These are phyloP conservation scores for Teunomyces funiuensis DNA, from an alignment of 805 yeast species.

Conservation along the genomic window DNA sequence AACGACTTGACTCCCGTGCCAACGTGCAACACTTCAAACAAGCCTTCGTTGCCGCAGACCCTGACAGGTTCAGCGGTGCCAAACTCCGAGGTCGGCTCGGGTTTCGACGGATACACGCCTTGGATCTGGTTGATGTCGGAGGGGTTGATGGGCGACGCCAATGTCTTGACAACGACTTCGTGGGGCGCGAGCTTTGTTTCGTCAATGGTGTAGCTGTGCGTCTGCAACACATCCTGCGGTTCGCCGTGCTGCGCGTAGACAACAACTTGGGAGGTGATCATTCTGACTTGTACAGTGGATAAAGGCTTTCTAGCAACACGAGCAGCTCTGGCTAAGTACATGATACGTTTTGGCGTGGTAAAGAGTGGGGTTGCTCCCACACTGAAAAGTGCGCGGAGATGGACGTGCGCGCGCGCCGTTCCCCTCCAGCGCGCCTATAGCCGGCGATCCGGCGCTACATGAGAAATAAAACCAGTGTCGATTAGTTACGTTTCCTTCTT, in stretches of 20 bases:
- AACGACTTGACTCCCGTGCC: slow-evolving; percentile 55
- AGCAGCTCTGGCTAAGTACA: slow-evolving; percentile 1
- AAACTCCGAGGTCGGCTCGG: slow-evolving; percentile 51
- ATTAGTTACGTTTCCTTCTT: too few relatives aligned
- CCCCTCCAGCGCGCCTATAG: too few relatives aligned
- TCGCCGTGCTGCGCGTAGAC: slow-evolving; percentile 69
- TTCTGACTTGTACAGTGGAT: slow-evolving; percentile 14
- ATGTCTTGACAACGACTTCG: slow-evolving; percentile 32
- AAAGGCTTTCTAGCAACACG: not conserved
- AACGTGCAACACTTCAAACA: slow-evolving; percentile 75
- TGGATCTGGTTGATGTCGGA: slow-evolving; percentile 47
- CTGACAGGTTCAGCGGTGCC: slow-evolving; percentile 69
- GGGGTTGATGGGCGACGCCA: slow-evolving; percentile 45
- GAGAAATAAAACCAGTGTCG: too few relatives aligned
- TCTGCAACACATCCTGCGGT: slow-evolving; percentile 53
- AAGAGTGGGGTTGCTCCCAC: not conserved
- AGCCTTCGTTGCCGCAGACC: slow-evolving; percentile 92
- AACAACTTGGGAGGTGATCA: slow-evolving; percentile 62
- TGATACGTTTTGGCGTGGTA: too few relatives aligned
- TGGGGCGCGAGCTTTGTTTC: slow-evolving; percentile 42
- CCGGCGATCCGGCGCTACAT: too few relatives aligned
- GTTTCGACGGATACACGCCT: slow-evolving; percentile 47
- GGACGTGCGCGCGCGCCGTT: too few relatives aligned
- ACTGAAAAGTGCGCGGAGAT: too few relatives aligned
- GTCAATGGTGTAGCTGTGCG: slow-evolving; percentile 53